Evolutionary conservation across 164 flowering plant genomes (phyloP), one percentile per base, ranked within the genome.

Genomic region (Annona cherimola): DNA sequence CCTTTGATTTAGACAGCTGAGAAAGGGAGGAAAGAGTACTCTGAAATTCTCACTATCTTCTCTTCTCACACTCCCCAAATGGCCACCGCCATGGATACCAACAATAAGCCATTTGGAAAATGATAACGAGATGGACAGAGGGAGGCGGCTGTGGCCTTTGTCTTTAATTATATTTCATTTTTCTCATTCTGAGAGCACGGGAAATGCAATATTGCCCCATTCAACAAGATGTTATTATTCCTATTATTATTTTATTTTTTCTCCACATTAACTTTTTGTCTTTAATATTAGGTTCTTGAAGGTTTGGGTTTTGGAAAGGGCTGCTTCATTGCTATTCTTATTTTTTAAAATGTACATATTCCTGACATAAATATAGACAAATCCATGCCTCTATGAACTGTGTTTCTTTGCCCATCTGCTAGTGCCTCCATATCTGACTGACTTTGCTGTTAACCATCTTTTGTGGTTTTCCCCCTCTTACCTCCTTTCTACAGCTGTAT

Each of bases 1-100:
- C 69, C 39, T 66, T 66, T 19, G 69, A 66, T 44, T 44, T 66
- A 43, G 69, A 66, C 19, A 66, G 42, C 54, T 66, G 69, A 66
- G 54, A 43, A 16, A n/a, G 18, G n/a, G 19, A 42, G 19, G 5
- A 5, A 44, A 26, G 35, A 26, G 35, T 26, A 26, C 35, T 8
- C 14, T 66, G 69, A 19, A 20, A 64, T 61, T 61, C 63, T 61
- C 63, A 18, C 4, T 16, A 18, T 8, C 20, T 18, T 61, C 63
- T 61, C 63, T 61, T 18, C 63, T 18, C 19, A 18, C 35, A 20
- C 63, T 26, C 2, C 63, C 63, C 63, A 61, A 61, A 61, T 18
- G 57, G 57, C 57, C 57, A 50, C 43, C 6, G 12, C 40, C 20
- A n/a, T 44, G 54, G 55, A 43, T 5, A 66, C 69, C 39, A n/a